Percentiles rank a stretch among this genome's conserved stretches.
phyloP scores from a whole-genome alignment of 306 rosid genomes.

The Oemleria cerasiformis region DNA sequence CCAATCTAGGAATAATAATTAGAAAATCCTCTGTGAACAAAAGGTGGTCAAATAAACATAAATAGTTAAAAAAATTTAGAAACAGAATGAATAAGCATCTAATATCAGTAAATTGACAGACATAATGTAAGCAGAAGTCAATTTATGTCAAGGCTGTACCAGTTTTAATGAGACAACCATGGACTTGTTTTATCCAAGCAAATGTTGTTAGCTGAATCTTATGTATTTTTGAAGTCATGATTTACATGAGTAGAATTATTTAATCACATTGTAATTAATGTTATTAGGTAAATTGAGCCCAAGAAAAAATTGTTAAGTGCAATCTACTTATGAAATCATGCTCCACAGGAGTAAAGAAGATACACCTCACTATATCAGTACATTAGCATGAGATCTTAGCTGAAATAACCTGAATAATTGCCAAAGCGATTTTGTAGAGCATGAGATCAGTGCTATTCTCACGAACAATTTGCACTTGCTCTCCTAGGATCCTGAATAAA shows the following conservation, averaged over 20 bases:
- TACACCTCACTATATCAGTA: not conserved
- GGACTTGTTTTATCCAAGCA: not conserved
- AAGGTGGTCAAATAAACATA: no score
- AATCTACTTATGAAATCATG: not conserved
- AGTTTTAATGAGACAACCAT: not conserved
- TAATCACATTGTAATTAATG: no score
- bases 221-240: no score
- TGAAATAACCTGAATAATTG: conserved; percentile 81
- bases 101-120: conserved; percentile 10
- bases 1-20: no score
- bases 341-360: not conserved
- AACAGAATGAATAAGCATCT: no score
- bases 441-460: conserved; percentile 96
- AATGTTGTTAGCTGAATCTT: no score
- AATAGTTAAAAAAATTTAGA: no score
- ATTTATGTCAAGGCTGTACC: not conserved
- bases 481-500: conserved; percentile 95
- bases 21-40: no score
- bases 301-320: not conserved
- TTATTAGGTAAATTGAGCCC: not conserved
- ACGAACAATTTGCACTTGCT: conserved; percentile 96
- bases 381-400: conserved; percentile 11
- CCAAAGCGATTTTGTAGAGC: conserved; percentile 88
- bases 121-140: not conserved
- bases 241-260: no score